phyloP scores from a whole-genome alignment of 139 green algal genomes.

The Zygnema circumcarinatum region DNA sequence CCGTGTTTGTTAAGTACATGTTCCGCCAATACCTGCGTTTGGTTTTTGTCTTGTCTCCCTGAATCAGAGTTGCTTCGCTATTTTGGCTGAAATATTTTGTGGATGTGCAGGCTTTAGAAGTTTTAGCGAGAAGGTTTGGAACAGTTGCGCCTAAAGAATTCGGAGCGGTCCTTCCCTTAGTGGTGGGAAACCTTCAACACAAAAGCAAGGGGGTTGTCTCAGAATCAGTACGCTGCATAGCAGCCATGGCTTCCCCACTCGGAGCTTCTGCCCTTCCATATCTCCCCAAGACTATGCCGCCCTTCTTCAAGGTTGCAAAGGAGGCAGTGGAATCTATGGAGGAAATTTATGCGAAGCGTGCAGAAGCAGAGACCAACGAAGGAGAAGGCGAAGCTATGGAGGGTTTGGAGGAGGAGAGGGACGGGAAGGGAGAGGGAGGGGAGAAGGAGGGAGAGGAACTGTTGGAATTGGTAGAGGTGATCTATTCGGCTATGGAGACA shows the following conservation, averaged over 20 bases:
- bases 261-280: neutral
- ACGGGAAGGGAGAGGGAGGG: conserved; percentile 1
- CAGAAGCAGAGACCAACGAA: neutral
- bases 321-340: neutral
- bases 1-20: too few relatives aligned
- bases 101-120: neutral
- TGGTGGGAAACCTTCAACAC: neutral
- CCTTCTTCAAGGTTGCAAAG: neutral
- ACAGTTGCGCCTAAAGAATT: neutral
- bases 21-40: too few relatives aligned
- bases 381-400: neutral
- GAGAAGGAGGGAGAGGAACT: conserved; percentile 24
- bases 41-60: too few relatives aligned
- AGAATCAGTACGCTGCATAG: neutral
- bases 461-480: conserved; percentile 31
- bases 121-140: neutral
- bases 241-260: neutral
- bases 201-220: neutral
- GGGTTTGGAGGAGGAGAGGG: conserved; percentile 20
- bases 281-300: neutral
- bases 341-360: neutral
- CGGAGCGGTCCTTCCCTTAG: neutral
- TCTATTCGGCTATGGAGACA: conserved; percentile 27
- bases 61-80: too few relatives aligned
- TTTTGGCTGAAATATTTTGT: neutral